A percentile compares a stretch with the other conserved stretches of the same genome.
phyloP scores from a whole-genome alignment of 108 stramenopile genomes.

The Fragilaria crotonensis region DNA sequence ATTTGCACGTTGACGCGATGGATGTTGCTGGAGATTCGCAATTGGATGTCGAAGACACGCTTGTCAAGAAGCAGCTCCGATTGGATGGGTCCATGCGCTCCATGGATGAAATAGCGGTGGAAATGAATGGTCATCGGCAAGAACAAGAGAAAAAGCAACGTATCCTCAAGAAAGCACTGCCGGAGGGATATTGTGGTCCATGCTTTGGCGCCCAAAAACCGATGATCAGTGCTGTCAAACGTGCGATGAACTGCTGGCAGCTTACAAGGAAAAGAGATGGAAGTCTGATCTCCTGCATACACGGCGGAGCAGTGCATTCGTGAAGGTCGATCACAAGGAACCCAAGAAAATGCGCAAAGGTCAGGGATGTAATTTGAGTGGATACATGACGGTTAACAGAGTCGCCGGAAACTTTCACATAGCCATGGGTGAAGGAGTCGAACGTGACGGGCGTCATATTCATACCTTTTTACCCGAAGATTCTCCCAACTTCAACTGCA shows the following conservation, averaged over 20 bases:
- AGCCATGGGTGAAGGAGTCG: slow-evolving; percentile 94
- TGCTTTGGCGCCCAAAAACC: slow-evolving; percentile 86
- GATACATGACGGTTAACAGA: slow-evolving; percentile 89
- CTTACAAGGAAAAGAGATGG: slow-evolving; percentile 81
- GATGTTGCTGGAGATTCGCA: slow-evolving; percentile 98
- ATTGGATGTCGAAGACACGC: slow-evolving; percentile 78
- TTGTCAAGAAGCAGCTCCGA: slow-evolving; percentile 52
- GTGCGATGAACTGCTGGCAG: slow-evolving; percentile 75
- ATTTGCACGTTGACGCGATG: slow-evolving; percentile 96
- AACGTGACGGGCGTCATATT: slow-evolving; percentile 88
- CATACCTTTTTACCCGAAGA: slow-evolving; percentile 84
- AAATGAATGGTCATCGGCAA: slow-evolving; percentile 28
- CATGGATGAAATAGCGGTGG: slow-evolving; percentile 30
- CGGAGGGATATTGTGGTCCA: slow-evolving; percentile 89
- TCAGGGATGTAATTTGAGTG: slow-evolving; percentile 89
- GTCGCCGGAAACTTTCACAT: slow-evolving; percentile 98
- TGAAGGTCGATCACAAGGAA: slow-evolving; percentile 43
- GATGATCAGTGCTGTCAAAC: slow-evolving; percentile 85
- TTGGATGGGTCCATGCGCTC: slow-evolving; percentile 10
- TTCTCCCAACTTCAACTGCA: slow-evolving; percentile 87
- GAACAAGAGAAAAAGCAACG: slow-evolving; percentile 35
- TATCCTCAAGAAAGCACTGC: slow-evolving; percentile 35
- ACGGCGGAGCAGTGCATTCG: slow-evolving; percentile 88
- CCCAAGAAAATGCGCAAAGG: slow-evolving; percentile 64
- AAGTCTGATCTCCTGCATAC: slow-evolving; percentile 53